Base-by-base conservation (phyloP, 148 eudicot genomes). In the Amaranthus cruentus region DNA sequence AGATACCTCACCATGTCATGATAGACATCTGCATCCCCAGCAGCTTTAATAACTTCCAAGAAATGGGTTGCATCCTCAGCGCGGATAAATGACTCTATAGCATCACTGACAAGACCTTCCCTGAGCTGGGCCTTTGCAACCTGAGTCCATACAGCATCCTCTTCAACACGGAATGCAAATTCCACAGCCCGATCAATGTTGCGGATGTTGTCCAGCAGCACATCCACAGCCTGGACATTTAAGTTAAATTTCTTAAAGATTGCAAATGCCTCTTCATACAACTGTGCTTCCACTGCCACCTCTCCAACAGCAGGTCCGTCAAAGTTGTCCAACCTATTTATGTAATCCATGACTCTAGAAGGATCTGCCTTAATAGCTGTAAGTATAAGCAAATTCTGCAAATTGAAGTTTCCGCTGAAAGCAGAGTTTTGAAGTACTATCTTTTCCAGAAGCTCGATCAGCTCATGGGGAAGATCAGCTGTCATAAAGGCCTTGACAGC, bases 401-500 rank as follows among this genome's bases (percentile, higher is more conserved):
- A 68, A 80, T 94, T 94, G 60, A 89, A 91, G 83, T 94, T 94
- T 68, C 98, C 98, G 84, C 98, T 94, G 73, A 94, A 94, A 63
- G 98, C 98, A 64, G 98, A 94, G 77, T 94, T 94, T 71, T 94
- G 98, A 76, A 94, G 97, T 78, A 94, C 98, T 66, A 94, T 94
- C 81, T 94, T 94, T 75, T 94, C 98, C 55, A 94, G 91, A 73
- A 94, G 90, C 86, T 94, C 98, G 76, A 94, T 94, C 56, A 94
- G 82, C 83, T 94, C 98, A 81, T 94, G 98, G 62, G 98, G 98
- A 76, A 94, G 93, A 80, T 94, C 97, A 69, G 98, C 98, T 43
- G 98, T 91, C 98, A 94, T 94, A 75, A 94, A 94, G 73, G 98
- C 98, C 80, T 94, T 94, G 72, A 94, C 98, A 83, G 98, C 98